A percentile compares a stretch with the other conserved stretches of the same genome.
These are phyloP conservation scores for Ceratobasidium sp. DNA, from an alignment of 1,284 basidiomycete species.

Conservation along the genomic window DNA sequence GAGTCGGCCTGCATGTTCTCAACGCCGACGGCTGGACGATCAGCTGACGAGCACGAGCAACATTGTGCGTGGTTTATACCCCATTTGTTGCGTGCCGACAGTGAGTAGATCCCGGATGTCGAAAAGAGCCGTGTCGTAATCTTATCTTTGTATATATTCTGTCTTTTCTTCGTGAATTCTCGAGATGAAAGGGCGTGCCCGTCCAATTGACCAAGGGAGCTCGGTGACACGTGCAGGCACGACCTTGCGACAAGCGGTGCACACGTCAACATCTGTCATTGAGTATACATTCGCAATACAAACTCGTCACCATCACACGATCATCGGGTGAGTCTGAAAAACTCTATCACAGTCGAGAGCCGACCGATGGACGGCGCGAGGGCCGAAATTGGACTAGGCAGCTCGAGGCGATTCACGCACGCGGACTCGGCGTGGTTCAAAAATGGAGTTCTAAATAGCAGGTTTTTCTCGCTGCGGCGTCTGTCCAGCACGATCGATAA, in stretches of 20 bases:
- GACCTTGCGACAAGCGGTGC: not conserved
- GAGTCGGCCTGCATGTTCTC: slow-evolving; percentile 1
- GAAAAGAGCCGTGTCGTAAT: not conserved
- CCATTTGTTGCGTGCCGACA: not conserved
- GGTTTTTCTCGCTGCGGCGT: not conserved
- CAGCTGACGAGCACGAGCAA: not conserved
- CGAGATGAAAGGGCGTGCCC: not conserved
- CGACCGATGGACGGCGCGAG: not conserved
- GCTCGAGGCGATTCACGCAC: slow-evolving; percentile 30
- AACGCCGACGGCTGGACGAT: slow-evolving; percentile 17
- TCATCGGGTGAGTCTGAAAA: slow-evolving; percentile 5
- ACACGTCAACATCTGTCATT: not conserved
- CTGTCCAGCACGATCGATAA: slow-evolving; percentile 16
- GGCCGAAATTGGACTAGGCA: not conserved
- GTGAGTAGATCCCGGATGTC: not conserved
- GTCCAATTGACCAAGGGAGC: not conserved
- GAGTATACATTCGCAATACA: not conserved
- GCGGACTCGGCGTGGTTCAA: slow-evolving; percentile 17
- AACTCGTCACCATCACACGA: not conserved
- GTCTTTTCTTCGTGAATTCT: slow-evolving; percentile 2
- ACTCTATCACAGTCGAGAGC: slow-evolving; percentile 1
- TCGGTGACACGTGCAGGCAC: slow-evolving; percentile 29
- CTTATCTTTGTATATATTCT: not conserved
- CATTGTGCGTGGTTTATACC: not conserved
- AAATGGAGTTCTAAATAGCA: slow-evolving; percentile 16